These are phyloP conservation scores for Trebouxia sp. DNA, from an alignment of 139 green algal species.

Conservation along the genomic window DNA sequence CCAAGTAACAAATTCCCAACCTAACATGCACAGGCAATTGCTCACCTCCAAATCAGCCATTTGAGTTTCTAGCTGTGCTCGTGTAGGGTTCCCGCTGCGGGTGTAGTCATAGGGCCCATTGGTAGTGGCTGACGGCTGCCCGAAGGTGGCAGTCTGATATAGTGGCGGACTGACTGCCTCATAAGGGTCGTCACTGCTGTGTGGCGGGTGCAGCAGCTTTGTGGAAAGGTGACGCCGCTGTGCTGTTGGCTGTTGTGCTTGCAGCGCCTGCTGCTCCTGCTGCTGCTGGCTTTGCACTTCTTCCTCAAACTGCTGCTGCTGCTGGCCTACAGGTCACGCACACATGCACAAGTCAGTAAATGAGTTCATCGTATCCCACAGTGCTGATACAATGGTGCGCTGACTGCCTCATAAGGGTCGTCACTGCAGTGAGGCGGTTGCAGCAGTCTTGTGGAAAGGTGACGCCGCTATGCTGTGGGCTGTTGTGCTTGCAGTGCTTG, in stretches of 20 bases:
- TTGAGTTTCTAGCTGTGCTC: slow-evolving; percentile 70
- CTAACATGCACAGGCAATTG: not conserved
- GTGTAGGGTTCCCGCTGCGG: slow-evolving; percentile 94
- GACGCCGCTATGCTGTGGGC: not conserved
- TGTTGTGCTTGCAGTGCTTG: slow-evolving; percentile 4
- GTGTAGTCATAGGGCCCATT: slow-evolving; percentile 96
- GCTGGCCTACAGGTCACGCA: not conserved
- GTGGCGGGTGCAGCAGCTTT: slow-evolving; percentile 50
- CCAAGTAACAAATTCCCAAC: too few relatives aligned
- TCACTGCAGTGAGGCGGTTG: slow-evolving; percentile 41
- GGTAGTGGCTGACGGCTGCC: slow-evolving; percentile 31
- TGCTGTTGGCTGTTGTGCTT: not conserved
- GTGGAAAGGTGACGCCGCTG: slow-evolving; percentile 36
- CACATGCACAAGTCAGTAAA: too few relatives aligned
- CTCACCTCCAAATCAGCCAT: slow-evolving; percentile 85
- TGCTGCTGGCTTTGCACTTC: not conserved
- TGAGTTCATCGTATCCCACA: too few relatives aligned
- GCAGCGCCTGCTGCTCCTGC: slow-evolving; percentile 13
- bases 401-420: slow-evolving; percentile 83
- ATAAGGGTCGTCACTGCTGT: slow-evolving; percentile 73
- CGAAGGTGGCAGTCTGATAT: slow-evolving; percentile 86
- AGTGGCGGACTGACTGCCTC: slow-evolving; percentile 78
- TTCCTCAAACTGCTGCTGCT: slow-evolving; percentile 20
- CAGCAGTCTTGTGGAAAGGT: slow-evolving; percentile 49
- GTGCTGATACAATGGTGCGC: slow-evolving; percentile 94